Evolutionary conservation across 805 yeast species (phyloP), one percentile per base, ranked within the genome.

Genomic region (Candida multigemmis): DNA sequence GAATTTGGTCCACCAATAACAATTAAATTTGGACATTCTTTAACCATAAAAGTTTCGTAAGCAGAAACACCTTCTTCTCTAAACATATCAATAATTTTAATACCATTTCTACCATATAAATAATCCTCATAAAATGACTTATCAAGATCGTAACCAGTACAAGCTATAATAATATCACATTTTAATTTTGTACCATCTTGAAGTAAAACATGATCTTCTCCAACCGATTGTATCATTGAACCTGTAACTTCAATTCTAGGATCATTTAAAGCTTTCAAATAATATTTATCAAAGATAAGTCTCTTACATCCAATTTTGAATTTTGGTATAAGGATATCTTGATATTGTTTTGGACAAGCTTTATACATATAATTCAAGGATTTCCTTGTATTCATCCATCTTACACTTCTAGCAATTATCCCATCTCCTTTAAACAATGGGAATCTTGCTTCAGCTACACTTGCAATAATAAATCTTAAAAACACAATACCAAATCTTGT

Each of bases 301-400:
- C 67, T 39, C 37, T 60, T 60, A 43, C 67, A 60, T 4, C 67
- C 67, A 33, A 58, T 41, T 34, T 59, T 60, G 41, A 37, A 59
- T 14, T 53, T 46, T 10, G 67, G 67, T 14, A 57, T 42, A 20
- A 60, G 30, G 32, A 34, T 21, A 11, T 51, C 48, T 21, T 54
- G 60, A 38, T 38, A 56, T 37, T 54, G 43, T 21, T 46, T 33
- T 1, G 65, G 67, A 6, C 54, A 45, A 6, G 36, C 36, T 6
- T 22, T 24, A 14, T 31, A 40, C 53, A 59, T 53, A 29, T 58
- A 58, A 7, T 26, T 19, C 8, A 36, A 10, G 2, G 53, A 37
- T 11, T 23, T 5, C 22, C 34, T 25, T 4, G 44, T 34, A 31
- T 50, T 48, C 21, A 44, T 5, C 37, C 42, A 36, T 12, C 65